Evolutionary conservation across 2,329 filamentous ascomycete genomes (phyloP).

Genomic region (Metarhizium sp.): DNA sequence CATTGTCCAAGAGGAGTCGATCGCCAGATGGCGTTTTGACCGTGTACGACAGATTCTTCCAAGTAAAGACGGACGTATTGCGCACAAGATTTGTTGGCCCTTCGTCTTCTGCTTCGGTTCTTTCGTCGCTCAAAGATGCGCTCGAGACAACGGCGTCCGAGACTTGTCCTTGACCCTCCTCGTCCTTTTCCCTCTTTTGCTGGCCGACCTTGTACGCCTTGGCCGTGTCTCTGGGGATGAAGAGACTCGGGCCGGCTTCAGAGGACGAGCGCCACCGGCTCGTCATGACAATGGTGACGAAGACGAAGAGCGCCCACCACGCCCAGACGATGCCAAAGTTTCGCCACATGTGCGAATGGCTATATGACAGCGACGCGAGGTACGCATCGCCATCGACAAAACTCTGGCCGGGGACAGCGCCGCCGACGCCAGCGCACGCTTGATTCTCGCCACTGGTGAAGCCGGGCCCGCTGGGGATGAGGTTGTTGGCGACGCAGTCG

Average conservation of each 20-base stretch:
- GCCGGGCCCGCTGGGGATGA: slow-evolving; percentile 40
- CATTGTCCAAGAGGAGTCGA: slow-evolving; percentile 65
- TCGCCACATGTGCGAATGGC: slow-evolving; percentile 42
- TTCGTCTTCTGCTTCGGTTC: not conserved
- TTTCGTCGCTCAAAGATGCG: slow-evolving; percentile 3
- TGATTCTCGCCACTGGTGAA: slow-evolving; percentile 35
- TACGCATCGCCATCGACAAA: slow-evolving; percentile 50
- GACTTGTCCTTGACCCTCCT: slow-evolving; percentile 32
- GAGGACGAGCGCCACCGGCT: slow-evolving; percentile 43
- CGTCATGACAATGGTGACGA: slow-evolving; percentile 48
- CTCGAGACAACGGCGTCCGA: slow-evolving; percentile 7
- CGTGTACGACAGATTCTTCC: slow-evolving; percentile 63
- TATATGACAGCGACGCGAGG: slow-evolving; percentile 43
- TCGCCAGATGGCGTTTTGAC: slow-evolving; percentile 53
- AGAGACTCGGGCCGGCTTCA: slow-evolving; percentile 42
- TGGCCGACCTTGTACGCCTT: slow-evolving; percentile 27
- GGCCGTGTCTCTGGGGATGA: slow-evolving; percentile 50
- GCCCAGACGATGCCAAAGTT: slow-evolving; percentile 55
- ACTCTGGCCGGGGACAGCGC: slow-evolving; percentile 38
- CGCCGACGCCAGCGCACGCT: slow-evolving; percentile 49
- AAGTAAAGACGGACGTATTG: slow-evolving; percentile 63
- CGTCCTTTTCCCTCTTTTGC: slow-evolving; percentile 28
- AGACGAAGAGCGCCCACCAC: slow-evolving; percentile 52
- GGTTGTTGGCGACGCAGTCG: slow-evolving; percentile 36
- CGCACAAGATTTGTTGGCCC: slow-evolving; percentile 34